phyloP scores from a whole-genome alignment of 805 yeast genomes.

The Metschnikowia rubicola region DNA sequence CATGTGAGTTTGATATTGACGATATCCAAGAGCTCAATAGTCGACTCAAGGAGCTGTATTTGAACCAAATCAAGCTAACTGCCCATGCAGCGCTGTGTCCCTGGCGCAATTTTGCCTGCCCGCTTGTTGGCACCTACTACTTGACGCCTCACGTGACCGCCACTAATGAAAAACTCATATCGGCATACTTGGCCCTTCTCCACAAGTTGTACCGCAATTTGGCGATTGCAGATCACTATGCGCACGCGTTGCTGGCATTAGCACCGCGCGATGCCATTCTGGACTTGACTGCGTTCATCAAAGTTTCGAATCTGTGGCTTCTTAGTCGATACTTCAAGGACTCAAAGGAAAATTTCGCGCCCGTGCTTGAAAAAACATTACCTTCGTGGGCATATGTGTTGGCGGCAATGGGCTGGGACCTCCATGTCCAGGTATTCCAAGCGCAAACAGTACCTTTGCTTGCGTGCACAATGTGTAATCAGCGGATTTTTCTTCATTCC shows the following conservation, averaged over 20 bases:
- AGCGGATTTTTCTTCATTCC: conserved; percentile 23
- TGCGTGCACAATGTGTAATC: conserved; percentile 37
- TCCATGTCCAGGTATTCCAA: conserved; percentile 30
- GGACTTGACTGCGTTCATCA: conserved; percentile 15
- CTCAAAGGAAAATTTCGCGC: conserved; percentile 33
- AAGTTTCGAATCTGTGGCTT: conserved; percentile 32
- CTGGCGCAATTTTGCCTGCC: conserved; percentile 37
- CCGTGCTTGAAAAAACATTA: conserved; percentile 18
- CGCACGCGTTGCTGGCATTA: conserved; percentile 1
- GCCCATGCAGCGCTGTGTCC: conserved; percentile 34
- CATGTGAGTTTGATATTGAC: conserved; percentile 13
- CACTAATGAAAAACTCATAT: conserved; percentile 28
- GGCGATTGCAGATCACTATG: conserved; percentile 2
- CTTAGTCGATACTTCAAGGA: conserved; percentile 29
- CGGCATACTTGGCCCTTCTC: conserved; percentile 27
- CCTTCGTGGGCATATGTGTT: conserved; percentile 34
- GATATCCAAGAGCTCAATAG: conserved; percentile 26
- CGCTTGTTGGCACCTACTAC: conserved; percentile 33
- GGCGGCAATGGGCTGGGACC: conserved; percentile 38
- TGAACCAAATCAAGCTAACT: conserved; percentile 19
- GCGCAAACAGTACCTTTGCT: conserved; percentile 27
- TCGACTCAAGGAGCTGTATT: conserved; percentile 24
- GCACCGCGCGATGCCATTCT: not conserved
- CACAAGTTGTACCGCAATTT: conserved; percentile 27
- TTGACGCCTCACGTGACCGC: conserved; percentile 28